These are phyloP conservation scores for Chlorella sorokiniana DNA, from an alignment of 139 green algal genomes.

Conservation along the genomic window DNA sequence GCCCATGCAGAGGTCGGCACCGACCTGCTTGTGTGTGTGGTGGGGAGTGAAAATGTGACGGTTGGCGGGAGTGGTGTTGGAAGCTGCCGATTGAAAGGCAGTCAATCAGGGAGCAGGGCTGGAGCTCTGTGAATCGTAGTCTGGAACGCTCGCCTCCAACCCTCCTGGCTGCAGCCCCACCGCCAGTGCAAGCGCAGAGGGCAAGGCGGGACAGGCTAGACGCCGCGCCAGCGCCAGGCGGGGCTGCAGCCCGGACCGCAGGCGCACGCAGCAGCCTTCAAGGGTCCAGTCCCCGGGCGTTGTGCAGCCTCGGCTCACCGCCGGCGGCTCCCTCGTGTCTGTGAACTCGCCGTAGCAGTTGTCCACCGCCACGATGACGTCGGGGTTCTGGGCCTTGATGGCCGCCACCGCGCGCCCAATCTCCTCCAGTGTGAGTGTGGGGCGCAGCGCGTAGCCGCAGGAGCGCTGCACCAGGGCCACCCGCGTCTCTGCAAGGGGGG, in stretches of 20 bases:
- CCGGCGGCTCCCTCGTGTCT: slow-evolving; percentile 80
- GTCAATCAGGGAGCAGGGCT: no score
- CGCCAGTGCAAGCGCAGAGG: no score
- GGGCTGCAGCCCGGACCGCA: no score
- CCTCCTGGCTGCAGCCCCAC: no score
- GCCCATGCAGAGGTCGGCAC: slow-evolving; percentile 92
- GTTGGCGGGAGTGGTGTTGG: not conserved
- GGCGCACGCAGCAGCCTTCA: no score
- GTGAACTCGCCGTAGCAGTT: slow-evolving; percentile 99
- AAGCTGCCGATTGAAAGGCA: no score
- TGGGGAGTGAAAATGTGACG: not conserved
- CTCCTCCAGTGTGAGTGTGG: slow-evolving; percentile 84
- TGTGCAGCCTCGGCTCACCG: slow-evolving; percentile 39
- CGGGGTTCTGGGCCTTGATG: slow-evolving; percentile 67
- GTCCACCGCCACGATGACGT: slow-evolving; percentile 88
- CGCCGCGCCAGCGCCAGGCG: no score
- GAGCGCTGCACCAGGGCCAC: slow-evolving; percentile 94
- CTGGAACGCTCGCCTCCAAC: no score
- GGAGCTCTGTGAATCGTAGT: no score
- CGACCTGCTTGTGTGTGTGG: slow-evolving; percentile 53
- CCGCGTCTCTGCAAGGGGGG: slow-evolving; percentile 40
- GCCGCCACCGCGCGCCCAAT: slow-evolving; percentile 63
- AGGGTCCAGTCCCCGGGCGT: no score
- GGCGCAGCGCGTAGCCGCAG: slow-evolving; percentile 89
- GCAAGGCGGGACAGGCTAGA: no score